Base-by-base conservation (phyloP, 2,329 filamentous ascomycete species). In the Ceratocystis colombiana region DNA sequence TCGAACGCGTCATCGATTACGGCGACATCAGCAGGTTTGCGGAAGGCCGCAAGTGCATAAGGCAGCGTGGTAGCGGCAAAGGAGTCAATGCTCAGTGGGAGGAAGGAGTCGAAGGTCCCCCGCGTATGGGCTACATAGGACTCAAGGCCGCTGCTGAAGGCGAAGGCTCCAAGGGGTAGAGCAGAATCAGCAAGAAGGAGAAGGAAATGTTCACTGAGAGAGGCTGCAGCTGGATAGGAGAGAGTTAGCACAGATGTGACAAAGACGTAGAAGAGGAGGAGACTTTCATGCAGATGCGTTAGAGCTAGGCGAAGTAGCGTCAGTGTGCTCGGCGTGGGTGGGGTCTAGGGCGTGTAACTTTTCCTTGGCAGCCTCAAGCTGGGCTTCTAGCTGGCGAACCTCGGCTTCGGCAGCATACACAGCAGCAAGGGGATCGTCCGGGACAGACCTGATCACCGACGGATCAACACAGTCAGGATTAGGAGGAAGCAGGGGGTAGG, bases 111-210 rank as follows among this genome's bases (percentile, higher is more conserved):
- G 75, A 90, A 88, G 25, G 77, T 73, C 22, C 76, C 72, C 20
- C 74, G 68, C 70, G 79, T 79, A 77, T 94, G 89, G 2, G 87
- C 86, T 20, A 92, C 84, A 74, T 88, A 93, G 50, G 89, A 93
- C 76, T 94, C 89, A 17, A 94, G 82, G 2, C 89, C 89, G 70
- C 84, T 88, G 78, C 86, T 89, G 78, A 93, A 94, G 71, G 89
- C 89, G 76, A 94, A 94, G n/a, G 89, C 90, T 67, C 89, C 89
- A 0, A 94, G 80, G 0, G 89, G 89, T 1, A 94, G 83, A 15
- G 88, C 88, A 1, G 89, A 92, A 78, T 94, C 89, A 61, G 89
- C 84, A 62, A 93, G 84, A 2, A 94, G 80, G 41, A 93, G 83
- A 46, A 91, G 82, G 70, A 88, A 86, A 75, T 93, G 89, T 33